Evolutionary conservation across 1,284 basidiomycete species (phyloP), one percentile per base, ranked within the genome.

Genomic region (Malassezia nana): DNA sequence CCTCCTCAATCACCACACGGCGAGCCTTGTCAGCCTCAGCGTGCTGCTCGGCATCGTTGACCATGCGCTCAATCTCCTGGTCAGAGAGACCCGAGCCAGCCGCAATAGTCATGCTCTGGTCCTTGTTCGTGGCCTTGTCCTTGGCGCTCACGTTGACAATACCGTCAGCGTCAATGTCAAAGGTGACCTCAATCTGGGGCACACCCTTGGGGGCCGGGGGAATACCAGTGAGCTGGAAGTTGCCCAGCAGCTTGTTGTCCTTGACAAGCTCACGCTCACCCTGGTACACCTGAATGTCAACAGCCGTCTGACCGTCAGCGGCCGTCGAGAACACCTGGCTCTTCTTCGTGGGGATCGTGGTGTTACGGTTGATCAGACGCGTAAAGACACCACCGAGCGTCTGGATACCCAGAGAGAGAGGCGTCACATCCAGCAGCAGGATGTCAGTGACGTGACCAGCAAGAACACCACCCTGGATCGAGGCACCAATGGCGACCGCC

Each of bases 341-440:
- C 83, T 98, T 96, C 83, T 96, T 98, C 73, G 91, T 96, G 18
- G 92, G 92, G 78, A 96, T 96, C 59, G 92, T 96, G 16, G 92
- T 98, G 81, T 98, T 98, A 60, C 92, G 86, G 76, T 83, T 85
- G 78, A 74, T 72, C 53, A 77, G 65, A 58, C 79, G 77, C 60
- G 92, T 96, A 87, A 96, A 95, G 77, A 98, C 95, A 76, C 92
- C 92, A 70, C 92, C 92, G 58, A 95, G 87, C 7, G 92, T 96
- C 79, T 94, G 87, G 66, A 94, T 92, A 82, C 88, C 88, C 61
- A 92, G 84, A 0, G 89, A 91, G 1, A 92, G 80, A 35, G 91
- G 91, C 22, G 91, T 95, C 52, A 96, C 91, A 74, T 95, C 91
- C 60, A 98, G 83, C 39, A 98, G 82, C 13, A 98, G 81, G 66